Evolutionary conservation across 495 filamentous ascomycete genomes (phyloP), one percentile per base, ranked within the genome.

Genomic region (Hypoxylon cercidicola): DNA sequence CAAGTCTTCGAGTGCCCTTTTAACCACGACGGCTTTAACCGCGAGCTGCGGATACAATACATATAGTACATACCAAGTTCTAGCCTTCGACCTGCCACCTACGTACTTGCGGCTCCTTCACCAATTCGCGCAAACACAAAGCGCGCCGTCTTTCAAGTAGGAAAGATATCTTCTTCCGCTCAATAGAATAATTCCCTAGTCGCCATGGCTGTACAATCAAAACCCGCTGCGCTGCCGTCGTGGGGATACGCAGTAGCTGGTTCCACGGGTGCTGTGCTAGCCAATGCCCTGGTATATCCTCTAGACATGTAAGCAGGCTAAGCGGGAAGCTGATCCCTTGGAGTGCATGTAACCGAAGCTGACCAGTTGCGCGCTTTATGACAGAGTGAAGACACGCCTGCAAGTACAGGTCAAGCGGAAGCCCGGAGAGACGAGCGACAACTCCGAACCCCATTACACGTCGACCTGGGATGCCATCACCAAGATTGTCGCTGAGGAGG

Each of bases 211-310:
- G 88, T 78, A 44, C 91, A 91, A 78, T 93, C 93, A 35, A 96
- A 95, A 76, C 87, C 88, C 55, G 85, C 78, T 23, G 74, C 82
- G 39, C 85, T 99, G 58, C 92, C 95, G 20, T 93, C 96, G 52
- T 98, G 96, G 96, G 94, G 93, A 28, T 88, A 86, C 71, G 95
- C 95, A 41, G 86, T 97, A 58, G 93, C 96, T 39, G 95, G 95
- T 65, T 91, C 96, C 54, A 92, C 93, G 15, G 94, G 95, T 48
- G 95, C 96, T 32, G 91, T 97, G 11, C 79, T 99, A 44, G 96
- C 95, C 35, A 99, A 99, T 84, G 89, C 95, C 21, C 79, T 97
- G 55, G 96, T 98, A 55, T 99, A 99, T 77, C 95, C 95, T 12
- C 81, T 99, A 32, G 95, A 99, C 78, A 92, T 99, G 94, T 97